Conservation (phyloP, 441 rosid species). For the Capsella rubella region DNA sequence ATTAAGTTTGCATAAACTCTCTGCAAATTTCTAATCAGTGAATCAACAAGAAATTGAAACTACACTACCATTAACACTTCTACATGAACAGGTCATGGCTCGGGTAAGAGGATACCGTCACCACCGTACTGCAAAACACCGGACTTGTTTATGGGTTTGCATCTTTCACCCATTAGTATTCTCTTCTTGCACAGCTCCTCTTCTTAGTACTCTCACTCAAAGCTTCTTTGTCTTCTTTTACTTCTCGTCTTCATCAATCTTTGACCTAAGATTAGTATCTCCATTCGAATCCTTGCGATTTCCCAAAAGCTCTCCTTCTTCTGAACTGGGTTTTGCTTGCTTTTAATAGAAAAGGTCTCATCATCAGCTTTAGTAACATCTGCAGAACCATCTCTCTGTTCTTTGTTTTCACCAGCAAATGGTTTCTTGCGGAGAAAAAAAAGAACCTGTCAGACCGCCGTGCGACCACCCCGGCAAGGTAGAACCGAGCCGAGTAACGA, state of each 20-base stretch:
- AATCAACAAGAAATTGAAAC: conserved; percentile 13
- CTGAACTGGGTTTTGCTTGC: no score
- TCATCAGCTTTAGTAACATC: no score
- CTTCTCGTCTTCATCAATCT: conserved; percentile 40
- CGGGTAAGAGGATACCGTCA: conserved; percentile 62
- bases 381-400: no score
- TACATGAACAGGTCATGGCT: conserved; percentile 32
- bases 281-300: no score
- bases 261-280: background rate
- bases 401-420: no score
- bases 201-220: conserved; percentile 9
- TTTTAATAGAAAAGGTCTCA: no score
- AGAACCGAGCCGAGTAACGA: no score
- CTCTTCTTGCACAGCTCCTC: conserved; percentile 76
- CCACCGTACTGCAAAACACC: conserved; percentile 58
- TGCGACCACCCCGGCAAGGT: no score
- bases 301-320: no score
- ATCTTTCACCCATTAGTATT: conserved; percentile 75
- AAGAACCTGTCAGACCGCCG: no score
- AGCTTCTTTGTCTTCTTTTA: conserved; percentile 7
- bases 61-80: background rate
- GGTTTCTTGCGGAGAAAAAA: no score
- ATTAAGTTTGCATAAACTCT: conserved; percentile 28
- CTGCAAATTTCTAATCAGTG: conserved; percentile 2
- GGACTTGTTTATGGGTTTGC: conserved; percentile 62